Evolutionary conservation across 495 filamentous ascomycete species (phyloP), one percentile per base, ranked within the genome.

Genomic region (Penicilliopsis zonata): DNA sequence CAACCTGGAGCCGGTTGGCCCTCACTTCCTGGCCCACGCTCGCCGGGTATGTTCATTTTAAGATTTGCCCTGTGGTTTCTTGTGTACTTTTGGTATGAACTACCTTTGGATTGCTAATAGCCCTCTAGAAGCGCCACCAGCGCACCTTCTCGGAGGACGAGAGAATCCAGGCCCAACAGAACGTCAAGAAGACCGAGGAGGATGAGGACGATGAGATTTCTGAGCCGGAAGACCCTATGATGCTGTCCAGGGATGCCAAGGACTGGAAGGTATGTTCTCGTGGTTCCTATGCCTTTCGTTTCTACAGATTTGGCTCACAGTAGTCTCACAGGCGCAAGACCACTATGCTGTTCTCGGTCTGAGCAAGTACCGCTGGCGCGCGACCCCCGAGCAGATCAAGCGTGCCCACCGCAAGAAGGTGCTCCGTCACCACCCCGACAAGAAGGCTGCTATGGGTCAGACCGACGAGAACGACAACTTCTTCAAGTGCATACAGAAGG

Each of bases 401-500:
- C 78, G 80, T 41, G 92, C 90, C 46, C 88, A 96, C 67, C 83
- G 90, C 63, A 95, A 95, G 77, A 98, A 98, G 78, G 90, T 96
- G 35, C 79, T 98, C 22, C 86, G 83, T 64, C 90, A 98, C 56
- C 90, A 98, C 53, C 90, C 90, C 34, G 90, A 98, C 52, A 98
- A 98, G 79, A 93, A 90, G 65, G 90, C 90, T 18, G 88, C 90
- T 22, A 70, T 77, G 31, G 58, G 59, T 22, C 85, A 90, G 39
- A 71, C 66, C 38, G 76, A 77, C 42, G 86, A 98, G 59, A 86
- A 94, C 63, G 90, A 98, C 61, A 81, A 78, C 47, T 98, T 98
- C 72, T 98, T 98, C 80, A 98, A 98, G 72, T 98, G 90, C 60
- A 98, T 98, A 56, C 90, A 98, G 67, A 94, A 94, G 57, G 90